These are phyloP conservation scores for Chlorella sp. DNA, from an alignment of 139 green algal species.

Conservation along the genomic window DNA sequence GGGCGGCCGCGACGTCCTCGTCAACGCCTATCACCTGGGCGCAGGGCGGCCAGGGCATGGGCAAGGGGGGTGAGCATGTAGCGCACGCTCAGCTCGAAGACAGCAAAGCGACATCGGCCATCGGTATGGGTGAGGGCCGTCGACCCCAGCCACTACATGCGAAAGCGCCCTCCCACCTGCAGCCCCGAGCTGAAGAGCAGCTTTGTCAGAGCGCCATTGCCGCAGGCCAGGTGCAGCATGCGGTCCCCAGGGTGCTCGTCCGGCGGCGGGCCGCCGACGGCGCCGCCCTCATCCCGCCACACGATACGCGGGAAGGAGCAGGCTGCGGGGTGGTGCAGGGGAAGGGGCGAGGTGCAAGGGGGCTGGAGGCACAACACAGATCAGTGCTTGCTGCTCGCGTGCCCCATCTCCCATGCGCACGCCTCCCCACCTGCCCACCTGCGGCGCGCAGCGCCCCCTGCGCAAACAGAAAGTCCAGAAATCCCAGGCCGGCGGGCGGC, in stretches of 20 bases:
- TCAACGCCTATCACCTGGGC: slow-evolving; percentile 38
- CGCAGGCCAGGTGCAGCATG: slow-evolving; percentile 69
- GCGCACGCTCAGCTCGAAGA: no score
- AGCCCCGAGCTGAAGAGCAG: slow-evolving; percentile 70
- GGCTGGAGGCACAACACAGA: slow-evolving; percentile 1
- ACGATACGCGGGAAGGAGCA: slow-evolving; percentile 13
- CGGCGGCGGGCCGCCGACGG: slow-evolving; percentile 2
- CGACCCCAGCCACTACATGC: no score
- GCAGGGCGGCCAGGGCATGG: no score
- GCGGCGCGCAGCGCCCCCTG: slow-evolving; percentile 40
- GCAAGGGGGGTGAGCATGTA: no score
- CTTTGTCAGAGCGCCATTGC: slow-evolving; percentile 67
- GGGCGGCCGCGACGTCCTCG: slow-evolving; percentile 20
- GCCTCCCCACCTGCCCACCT: slow-evolving; percentile 19
- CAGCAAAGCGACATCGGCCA: no score
- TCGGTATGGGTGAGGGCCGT: no score
- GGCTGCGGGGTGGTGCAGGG: background rate
- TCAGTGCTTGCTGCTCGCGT: no score
- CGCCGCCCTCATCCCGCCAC: background rate
- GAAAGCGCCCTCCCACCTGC: slow-evolving; percentile 34
- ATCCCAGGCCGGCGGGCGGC: slow-evolving; percentile 64
- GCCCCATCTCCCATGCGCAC: slow-evolving; percentile 16
- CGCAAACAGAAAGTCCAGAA: slow-evolving; percentile 58
- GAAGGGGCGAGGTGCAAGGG: background rate
- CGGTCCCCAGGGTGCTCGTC: slow-evolving; percentile 30